Evolutionary conservation across 257 asterid species (phyloP).

Genomic region (Echium plantagineum): DNA sequence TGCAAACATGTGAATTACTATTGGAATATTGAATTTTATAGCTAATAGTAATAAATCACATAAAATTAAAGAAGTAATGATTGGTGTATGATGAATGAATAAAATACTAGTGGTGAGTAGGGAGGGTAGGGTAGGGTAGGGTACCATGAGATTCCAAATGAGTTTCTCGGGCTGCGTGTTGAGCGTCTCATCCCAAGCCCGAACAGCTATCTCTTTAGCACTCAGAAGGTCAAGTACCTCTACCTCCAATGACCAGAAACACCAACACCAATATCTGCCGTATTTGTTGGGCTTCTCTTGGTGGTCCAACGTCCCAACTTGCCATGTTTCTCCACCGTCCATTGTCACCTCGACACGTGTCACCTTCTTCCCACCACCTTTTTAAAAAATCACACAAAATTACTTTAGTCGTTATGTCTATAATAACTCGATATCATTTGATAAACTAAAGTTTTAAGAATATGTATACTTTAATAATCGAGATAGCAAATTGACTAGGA

Average conservation of each 20-base stretch:
- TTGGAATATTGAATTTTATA: background rate
- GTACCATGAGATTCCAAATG: conserved; percentile 90
- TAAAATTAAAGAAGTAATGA: background rate
- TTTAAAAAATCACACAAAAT: too few species aligned
- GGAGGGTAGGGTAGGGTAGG: too few species aligned
- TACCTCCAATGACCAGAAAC: conserved; percentile 83
- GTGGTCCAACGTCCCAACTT: conserved; percentile 41
- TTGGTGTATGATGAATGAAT: background rate
- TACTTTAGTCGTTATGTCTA: too few species aligned
- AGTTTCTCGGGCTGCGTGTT: conserved; percentile 93
- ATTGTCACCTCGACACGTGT: conserved; percentile 79
- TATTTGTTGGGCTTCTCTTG: conserved; percentile 68
- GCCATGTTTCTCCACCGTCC: conserved; percentile 92
- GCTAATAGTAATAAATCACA: too few species aligned
- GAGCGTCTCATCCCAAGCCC: conserved; percentile 89
- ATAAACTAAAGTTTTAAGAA: too few species aligned
- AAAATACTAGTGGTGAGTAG: too few species aligned
- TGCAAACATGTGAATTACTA: conserved; percentile 9
- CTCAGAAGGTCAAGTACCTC: conserved; percentile 72
- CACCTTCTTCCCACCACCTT: conserved; percentile 95
- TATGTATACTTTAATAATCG: too few species aligned
- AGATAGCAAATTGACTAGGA: too few species aligned
- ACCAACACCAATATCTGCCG: conserved; percentile 95
- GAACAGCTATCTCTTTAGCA: conserved; percentile 77
- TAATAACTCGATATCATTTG: too few species aligned